These are phyloP conservation scores for Lactifluus subvellereus DNA, from an alignment of 768 basidiomycete species.

Conservation along the genomic window DNA sequence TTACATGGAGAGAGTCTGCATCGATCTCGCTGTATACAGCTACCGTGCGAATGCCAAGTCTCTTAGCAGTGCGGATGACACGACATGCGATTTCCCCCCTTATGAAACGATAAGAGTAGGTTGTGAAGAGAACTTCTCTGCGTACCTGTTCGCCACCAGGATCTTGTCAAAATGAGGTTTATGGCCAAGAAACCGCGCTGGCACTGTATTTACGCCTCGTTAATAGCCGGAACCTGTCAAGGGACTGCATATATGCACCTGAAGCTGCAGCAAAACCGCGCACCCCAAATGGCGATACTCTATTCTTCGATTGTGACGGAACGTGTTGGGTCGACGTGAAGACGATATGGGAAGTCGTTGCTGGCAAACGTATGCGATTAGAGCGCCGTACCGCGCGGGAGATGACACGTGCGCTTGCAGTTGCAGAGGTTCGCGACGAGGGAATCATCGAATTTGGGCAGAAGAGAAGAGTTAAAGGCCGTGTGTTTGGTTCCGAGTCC, in stretches of 20 bases:
- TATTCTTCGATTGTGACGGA: not conserved
- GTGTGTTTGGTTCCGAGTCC: too few relatives aligned
- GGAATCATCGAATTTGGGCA: not conserved
- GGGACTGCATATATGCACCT: not conserved
- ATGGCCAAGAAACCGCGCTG: not conserved
- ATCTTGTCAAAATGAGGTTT: constrained; percentile 83
- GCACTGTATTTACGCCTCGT: not conserved
- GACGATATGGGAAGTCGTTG: not conserved
- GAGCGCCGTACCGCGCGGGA: not conserved
- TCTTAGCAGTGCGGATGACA: constrained; percentile 84
- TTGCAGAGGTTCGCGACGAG: constrained; percentile 4
- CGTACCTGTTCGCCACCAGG: constrained; percentile 81
- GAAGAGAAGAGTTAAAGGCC: too few relatives aligned
- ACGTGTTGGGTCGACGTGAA: not conserved
- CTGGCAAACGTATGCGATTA: not conserved
- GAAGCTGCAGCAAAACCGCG: constrained; percentile 5
- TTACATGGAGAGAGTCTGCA: constrained; percentile 71
- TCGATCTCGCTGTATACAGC: constrained; percentile 91
- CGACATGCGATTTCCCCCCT: constrained; percentile 97
- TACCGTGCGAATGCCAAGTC: constrained; percentile 85
- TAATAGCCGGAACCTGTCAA: not conserved
- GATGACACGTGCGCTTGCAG: not conserved
- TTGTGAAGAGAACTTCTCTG: not conserved
- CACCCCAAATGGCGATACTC: not conserved
- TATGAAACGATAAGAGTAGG: constrained; percentile 29